Percentiles rank a stretch among this genome's conserved stretches.
These are phyloP conservation scores for Saposhnikovia divaricata DNA, from an alignment of 129 eudicot genomes.

Conservation along the genomic window DNA sequence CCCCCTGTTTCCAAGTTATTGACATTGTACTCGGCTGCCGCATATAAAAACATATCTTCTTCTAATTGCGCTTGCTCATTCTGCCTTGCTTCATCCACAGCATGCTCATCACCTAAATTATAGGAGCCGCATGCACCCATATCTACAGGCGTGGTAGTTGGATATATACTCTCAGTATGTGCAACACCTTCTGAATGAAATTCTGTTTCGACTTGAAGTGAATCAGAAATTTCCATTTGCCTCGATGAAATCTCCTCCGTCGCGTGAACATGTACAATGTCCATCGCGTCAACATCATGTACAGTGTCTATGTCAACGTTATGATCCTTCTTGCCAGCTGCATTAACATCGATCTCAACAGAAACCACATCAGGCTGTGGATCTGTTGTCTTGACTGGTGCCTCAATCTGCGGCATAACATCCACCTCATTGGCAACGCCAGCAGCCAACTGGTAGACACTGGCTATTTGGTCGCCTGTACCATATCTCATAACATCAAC, in stretches of 20 bases:
- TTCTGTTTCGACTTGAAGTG: slow-evolving; percentile 14
- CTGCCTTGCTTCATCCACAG: slow-evolving; percentile 17
- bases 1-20: slow-evolving; percentile 25
- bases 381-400: slow-evolving; percentile 21
- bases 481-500: slow-evolving; percentile 19
- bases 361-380: slow-evolving; percentile 13
- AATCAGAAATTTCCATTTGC: slow-evolving; percentile 14
- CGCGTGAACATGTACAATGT: slow-evolving; percentile 14
- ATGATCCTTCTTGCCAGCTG: slow-evolving; percentile 23
- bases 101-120: slow-evolving; percentile 19
- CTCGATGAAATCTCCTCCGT: slow-evolving; percentile 16
- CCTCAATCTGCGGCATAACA: slow-evolving; percentile 19
- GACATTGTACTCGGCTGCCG: slow-evolving; percentile 21
- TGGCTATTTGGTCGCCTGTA: slow-evolving; percentile 27
- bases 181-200: neutral
- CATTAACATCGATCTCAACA: slow-evolving; percentile 24
- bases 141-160: slow-evolving; percentile 14
- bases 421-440: slow-evolving; percentile 21
- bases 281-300: slow-evolving; percentile 13
- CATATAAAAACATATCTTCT: slow-evolving; percentile 20
- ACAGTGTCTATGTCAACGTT: slow-evolving; percentile 20
- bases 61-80: slow-evolving; percentile 18
- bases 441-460: slow-evolving; percentile 13
- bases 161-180: neutral
- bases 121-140: slow-evolving; percentile 10